Base-by-base conservation (phyloP, 225 moss, liverwort and hornwort species). In the Asterella californica region DNA sequence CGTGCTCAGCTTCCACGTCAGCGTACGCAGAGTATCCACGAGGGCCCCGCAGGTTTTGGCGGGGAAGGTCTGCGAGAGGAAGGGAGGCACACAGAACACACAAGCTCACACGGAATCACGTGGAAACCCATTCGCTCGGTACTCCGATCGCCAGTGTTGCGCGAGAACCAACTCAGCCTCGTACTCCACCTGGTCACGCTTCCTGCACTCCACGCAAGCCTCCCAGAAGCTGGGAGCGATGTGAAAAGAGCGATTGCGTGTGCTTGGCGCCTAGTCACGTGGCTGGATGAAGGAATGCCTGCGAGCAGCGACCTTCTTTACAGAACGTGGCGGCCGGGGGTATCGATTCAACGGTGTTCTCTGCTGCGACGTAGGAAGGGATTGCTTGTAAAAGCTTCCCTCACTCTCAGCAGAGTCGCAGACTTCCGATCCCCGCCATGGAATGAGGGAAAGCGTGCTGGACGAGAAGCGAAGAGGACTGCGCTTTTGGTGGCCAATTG, bases 151-250 rank as follows among this genome's bases (percentile, higher is more conserved):
- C 64, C 10, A 25, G 10, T 64, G 64, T 25, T 27, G 64, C 11
- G n/a, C 24, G 29, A 25, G 64, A 10, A 64, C 22, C 64, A 64
- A 25, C 11, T 64, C 64, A 64, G 64, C 64, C 4, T 64, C 4
- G 29, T 19, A 64, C 11, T 11, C n/a, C 10, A 22, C 25, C 27
- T 27, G 9, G 64, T 64, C 64, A 64, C n/a, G n/a, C n/a, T n/a
- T n/a, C n/a, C n/a, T n/a, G n/a, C n/a, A n/a, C n/a, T 74, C 74
- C 74, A 74, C 74, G 52, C 74, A 74, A 74, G 49, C 53, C 27
- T 76, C 76, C 60, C 21, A 22, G 76, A 76, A 59, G 60, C 34
- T 50, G 74, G 76, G 76, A 64, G 42, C 64, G 18, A 1, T 66
- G 12, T 38, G 48, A 48, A 42, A 67, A 78, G 29, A 12, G 66